Base-by-base conservation (phyloP, 2,329 filamentous ascomycete genomes). In the Plectosphaerella cucumerina region DNA sequence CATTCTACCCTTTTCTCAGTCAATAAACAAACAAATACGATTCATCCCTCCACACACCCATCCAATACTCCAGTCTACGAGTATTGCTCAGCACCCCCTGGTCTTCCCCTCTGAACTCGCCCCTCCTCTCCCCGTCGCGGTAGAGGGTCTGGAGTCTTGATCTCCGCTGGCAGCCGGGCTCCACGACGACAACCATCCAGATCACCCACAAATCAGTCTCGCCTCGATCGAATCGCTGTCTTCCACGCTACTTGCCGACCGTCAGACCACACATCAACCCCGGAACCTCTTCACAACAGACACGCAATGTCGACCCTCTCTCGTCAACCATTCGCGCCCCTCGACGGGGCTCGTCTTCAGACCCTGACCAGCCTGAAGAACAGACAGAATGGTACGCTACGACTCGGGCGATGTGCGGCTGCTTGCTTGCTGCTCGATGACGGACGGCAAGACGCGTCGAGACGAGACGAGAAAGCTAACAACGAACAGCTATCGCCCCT, bases 331-430 rank as follows among this genome's bases (percentile, higher is more conserved):
- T 91, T 92, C 67, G 88, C 84, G 64, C 85, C 85, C 46, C 76
- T 92, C 50, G 82, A 89, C 64, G 78, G 77, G 59, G 73, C 84
- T 51, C 82, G 89, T 59, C 76, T 92, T 22, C 86, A 90, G 67
- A 82, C 76, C 57, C 74, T 93, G 60, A 85, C 84, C 22, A 90
- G 84, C 70, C 71, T 86, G 47, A 93, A 91, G 76, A 92, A 92
- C 68, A 78, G 85, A 68, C 88, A 92, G 65, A 86, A 86, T 75
- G 79, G 83, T 86, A 79, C 59, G 79, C 74, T 51, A 39, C 26
- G 31, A 23, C 8, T 22, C 9, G 41, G 47, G 10, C 31, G 39
- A 10, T 11, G 6, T n/a, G 35, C 39, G 20, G 10, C 35, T 15
- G 35, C 14, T 42, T 21, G 8, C 39, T 42, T 20, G 10, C 10